Base-by-base conservation (phyloP, 345 rosid genomes). In the Triadica sebifera region DNA sequence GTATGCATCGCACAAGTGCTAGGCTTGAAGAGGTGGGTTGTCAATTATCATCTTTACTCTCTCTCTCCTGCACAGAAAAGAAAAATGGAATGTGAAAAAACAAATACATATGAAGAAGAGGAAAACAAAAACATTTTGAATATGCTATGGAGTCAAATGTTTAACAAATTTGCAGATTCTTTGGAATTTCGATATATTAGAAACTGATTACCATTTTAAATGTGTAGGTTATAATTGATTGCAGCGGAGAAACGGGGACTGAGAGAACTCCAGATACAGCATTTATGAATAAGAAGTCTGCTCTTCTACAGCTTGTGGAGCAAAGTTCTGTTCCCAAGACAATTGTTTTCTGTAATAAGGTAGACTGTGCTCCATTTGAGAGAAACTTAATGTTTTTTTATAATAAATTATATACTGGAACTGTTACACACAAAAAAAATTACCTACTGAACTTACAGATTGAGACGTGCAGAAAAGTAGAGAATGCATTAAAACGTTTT, bases 391-490 rank as follows among this genome's bases (percentile, higher is more conserved):
- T 29, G 34, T 29, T 29, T 29, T n/a, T 29, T 29, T 29, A 29
- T 29, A 2, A 29, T 29, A 29, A 34, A 29, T 64, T 45, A 47
- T 55, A 69, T 65, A 20, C 60, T 19, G n/a, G 13, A 11, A 10
- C 19, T 29, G 34, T 29, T 29, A 29, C 34, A 29, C 10, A 3
- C n/a, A n/a, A n/a, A n/a, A 10, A 34, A 17, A 10, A 56, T 60
- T 65, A 45, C 39, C 64, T 68, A 52, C 45, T 58, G 39, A 65
- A 71, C 75, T 51, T 70, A 52, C 89, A 92, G 97, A 91, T 92
- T 46, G 98, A 94, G 84, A 90, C 98, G 63, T 94, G 98, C 85
- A 87, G 98, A 82, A 91, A 94, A 84, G 93, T 94, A 38, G 97
- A 94, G 91, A 94, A 92, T 79, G 82, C 82, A 70, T 81, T 92